A percentile compares a stretch with the other conserved stretches of the same genome.
Conservation (phyloP, 1,284 basidiomycete species). For the Ganoderma lucidum region DNA sequence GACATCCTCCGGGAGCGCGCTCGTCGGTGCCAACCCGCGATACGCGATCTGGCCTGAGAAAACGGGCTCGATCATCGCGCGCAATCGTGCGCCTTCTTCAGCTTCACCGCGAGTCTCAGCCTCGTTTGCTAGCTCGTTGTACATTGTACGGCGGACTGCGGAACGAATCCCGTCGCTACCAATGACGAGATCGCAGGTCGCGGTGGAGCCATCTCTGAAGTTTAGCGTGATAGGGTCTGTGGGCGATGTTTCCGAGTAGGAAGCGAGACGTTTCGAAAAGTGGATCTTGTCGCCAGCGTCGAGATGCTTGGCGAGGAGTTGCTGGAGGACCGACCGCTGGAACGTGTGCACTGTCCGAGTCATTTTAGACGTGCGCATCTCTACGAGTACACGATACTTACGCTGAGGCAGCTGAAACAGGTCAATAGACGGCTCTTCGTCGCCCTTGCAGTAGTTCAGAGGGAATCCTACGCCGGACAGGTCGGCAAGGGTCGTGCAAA, state of each 20-base stretch:
- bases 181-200: slow-evolving; percentile 56
- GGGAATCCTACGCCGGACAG: neutral
- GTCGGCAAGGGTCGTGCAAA: neutral
- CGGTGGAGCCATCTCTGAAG: slow-evolving; percentile 57
- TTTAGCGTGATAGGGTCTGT: slow-evolving; percentile 44
- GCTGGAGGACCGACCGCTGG: slow-evolving; percentile 1
- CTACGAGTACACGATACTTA: neutral
- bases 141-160: slow-evolving; percentile 40
- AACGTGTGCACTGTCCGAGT: slow-evolving; percentile 6
- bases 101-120: slow-evolving; percentile 28
- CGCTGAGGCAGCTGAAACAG: neutral
- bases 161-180: slow-evolving; percentile 62
- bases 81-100: slow-evolving; percentile 6
- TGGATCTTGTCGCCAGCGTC: slow-evolving; percentile 34
- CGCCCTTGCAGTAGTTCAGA: neutral
- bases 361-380: neutral
- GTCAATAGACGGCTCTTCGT: neutral
- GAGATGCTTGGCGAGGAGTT: neutral
- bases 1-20: slow-evolving; percentile 3
- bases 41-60: slow-evolving; percentile 14
- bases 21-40: slow-evolving; percentile 5
- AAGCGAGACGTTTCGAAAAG: slow-evolving; percentile 56
- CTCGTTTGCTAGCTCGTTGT: slow-evolving; percentile 19
- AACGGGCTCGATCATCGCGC: slow-evolving; percentile 2
- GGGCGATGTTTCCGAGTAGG: slow-evolving; percentile 48